Percentiles rank a stretch among this genome's conserved stretches.
phyloP scores from a whole-genome alignment of 495 filamentous ascomycete species.

The Penicillium pancosmium region DNA sequence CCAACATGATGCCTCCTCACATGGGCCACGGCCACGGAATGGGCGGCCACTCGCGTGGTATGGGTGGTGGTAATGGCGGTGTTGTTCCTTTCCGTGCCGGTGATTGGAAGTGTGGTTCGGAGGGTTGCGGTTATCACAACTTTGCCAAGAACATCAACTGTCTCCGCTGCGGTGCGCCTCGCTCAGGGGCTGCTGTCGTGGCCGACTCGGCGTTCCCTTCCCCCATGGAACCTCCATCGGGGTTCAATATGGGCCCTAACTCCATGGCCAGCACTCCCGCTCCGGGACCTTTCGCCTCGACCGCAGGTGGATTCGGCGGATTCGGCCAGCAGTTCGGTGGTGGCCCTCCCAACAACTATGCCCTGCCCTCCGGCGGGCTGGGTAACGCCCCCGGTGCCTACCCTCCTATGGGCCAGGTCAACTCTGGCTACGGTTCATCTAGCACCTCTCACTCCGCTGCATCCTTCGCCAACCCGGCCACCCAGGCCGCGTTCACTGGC shows the following conservation, averaged over 20 bases:
- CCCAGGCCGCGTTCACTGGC: slow-evolving; percentile 88
- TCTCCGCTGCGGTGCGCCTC: slow-evolving; percentile 91
- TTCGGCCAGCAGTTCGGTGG: slow-evolving; percentile 85
- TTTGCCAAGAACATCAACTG: slow-evolving; percentile 99
- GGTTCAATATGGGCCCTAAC: slow-evolving; percentile 74
- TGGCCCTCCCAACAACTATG: slow-evolving; percentile 85
- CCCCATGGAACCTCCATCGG: slow-evolving; percentile 81
- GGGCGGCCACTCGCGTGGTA: slow-evolving; percentile 69
- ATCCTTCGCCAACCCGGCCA: slow-evolving; percentile 90
- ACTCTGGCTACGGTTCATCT: slow-evolving; percentile 66
- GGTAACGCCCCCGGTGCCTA: slow-evolving; percentile 79
- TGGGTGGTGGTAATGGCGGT: slow-evolving; percentile 78
- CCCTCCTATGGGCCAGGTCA: slow-evolving; percentile 75
- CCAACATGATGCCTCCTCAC: slow-evolving; percentile 80
- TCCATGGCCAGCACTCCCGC: slow-evolving; percentile 86
- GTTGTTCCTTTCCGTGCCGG: slow-evolving; percentile 96
- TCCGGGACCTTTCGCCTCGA: slow-evolving; percentile 75
- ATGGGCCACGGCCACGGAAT: slow-evolving; percentile 77
- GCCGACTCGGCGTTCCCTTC: slow-evolving; percentile 92
- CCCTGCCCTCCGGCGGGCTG: slow-evolving; percentile 79
- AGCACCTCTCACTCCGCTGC: slow-evolving; percentile 76
- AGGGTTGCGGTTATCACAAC: slow-evolving; percentile 98
- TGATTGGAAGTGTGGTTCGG: slow-evolving; percentile 98
- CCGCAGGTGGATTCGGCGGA: slow-evolving; percentile 74
- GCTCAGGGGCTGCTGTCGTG: slow-evolving; percentile 88